Conservation (phyloP, 257 asterid genomes). For the Linderniella brevidens region DNA sequence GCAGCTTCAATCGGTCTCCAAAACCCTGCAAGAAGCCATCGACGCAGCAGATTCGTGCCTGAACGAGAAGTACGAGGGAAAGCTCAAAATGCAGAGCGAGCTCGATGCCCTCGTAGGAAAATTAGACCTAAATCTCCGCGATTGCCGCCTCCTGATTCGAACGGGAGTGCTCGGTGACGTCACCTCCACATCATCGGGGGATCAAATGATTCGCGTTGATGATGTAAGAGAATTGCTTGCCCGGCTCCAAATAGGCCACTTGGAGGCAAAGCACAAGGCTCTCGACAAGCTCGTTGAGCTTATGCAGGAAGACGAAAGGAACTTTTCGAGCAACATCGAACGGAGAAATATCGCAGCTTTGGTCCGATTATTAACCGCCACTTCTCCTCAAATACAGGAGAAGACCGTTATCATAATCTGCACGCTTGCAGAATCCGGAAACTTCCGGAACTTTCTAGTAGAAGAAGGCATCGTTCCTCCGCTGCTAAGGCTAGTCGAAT, state of each 20-base stretch:
- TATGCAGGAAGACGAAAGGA: slow-evolving; percentile 76
- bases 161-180: slow-evolving; percentile 91
- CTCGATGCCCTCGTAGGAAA: slow-evolving; percentile 51
- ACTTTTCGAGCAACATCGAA: slow-evolving; percentile 47
- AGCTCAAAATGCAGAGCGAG: slow-evolving; percentile 88
- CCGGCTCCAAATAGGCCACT: slow-evolving; percentile 82
- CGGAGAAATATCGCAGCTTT: slow-evolving; percentile 63
- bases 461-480: slow-evolving; percentile 81
- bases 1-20: slow-evolving; percentile 60
- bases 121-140: slow-evolving; percentile 69
- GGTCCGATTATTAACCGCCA: slow-evolving; percentile 62
- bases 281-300: slow-evolving; percentile 54
- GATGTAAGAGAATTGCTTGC: slow-evolving; percentile 68
- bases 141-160: slow-evolving; percentile 73
- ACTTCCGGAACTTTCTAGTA: slow-evolving; percentile 63
- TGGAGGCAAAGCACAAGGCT: slow-evolving; percentile 77
- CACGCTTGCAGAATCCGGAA: slow-evolving; percentile 67
- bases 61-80: slow-evolving; percentile 57
- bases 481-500: slow-evolving; percentile 64
- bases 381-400: slow-evolving; percentile 69
- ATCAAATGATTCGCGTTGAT: slow-evolving; percentile 20
- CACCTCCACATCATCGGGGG: slow-evolving; percentile 20
- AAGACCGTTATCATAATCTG: slow-evolving; percentile 54
- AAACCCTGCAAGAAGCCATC: slow-evolving; percentile 42
- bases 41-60: slow-evolving; percentile 44